phyloP scores from a whole-genome alignment of 805 yeast genomes.

The Schizosaccharomyces osmophilus region DNA sequence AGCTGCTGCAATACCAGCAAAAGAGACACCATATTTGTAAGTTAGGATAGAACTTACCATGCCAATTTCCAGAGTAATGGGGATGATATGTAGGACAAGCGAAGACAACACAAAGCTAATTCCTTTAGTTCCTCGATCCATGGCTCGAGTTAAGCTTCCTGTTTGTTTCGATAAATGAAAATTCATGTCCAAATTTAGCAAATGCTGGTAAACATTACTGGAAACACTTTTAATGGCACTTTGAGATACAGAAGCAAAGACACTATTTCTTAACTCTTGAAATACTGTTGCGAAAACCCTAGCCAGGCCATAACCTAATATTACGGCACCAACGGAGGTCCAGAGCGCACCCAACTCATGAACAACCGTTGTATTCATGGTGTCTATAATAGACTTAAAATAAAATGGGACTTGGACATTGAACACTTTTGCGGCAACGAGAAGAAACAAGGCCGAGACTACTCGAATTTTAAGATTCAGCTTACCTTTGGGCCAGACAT shows the following conservation, averaged over 20 bases:
- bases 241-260: slow-evolving; percentile 88
- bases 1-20: slow-evolving; percentile 65
- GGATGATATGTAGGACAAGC: slow-evolving; percentile 92
- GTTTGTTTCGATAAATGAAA: slow-evolving; percentile 84
- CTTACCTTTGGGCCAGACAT: slow-evolving; percentile 58
- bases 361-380: slow-evolving; percentile 11
- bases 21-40: slow-evolving; percentile 68
- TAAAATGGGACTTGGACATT: slow-evolving; percentile 92
- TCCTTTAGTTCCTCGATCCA: slow-evolving; percentile 94
- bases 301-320: slow-evolving; percentile 78
- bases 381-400: slow-evolving; percentile 66
- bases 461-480: slow-evolving; percentile 49
- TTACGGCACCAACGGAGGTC: slow-evolving; percentile 37
- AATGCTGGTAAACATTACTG: slow-evolving; percentile 58
- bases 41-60: slow-evolving; percentile 80
- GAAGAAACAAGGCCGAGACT: slow-evolving; percentile 41
- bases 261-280: slow-evolving; percentile 86
- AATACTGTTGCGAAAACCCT: slow-evolving; percentile 82
- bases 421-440: slow-evolving; percentile 58
- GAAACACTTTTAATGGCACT: slow-evolving; percentile 81
- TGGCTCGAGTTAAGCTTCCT: slow-evolving; percentile 87
- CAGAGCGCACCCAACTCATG: slow-evolving; percentile 32
- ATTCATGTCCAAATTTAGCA: slow-evolving; percentile 60
- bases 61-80: slow-evolving; percentile 73
- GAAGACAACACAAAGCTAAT: slow-evolving; percentile 79